phyloP scores from a whole-genome alignment of 2,329 filamentous ascomycete genomes.

The Tolypocladium tropicale region DNA sequence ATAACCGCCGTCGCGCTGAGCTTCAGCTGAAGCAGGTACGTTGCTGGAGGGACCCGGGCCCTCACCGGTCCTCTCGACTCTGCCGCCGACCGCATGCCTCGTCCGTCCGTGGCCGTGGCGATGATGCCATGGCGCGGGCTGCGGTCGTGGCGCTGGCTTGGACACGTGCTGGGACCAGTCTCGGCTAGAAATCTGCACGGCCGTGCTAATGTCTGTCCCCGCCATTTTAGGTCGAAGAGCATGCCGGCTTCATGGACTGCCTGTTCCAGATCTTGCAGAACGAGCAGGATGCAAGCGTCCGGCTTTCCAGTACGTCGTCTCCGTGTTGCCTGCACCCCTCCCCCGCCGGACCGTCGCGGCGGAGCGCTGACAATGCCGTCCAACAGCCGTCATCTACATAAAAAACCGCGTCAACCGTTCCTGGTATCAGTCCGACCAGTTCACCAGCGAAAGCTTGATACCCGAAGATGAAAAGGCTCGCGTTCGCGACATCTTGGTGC shows the following conservation, averaged over 20 bases:
- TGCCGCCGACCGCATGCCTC: not conserved
- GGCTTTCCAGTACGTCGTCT: constrained; percentile 68
- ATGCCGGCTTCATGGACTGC: constrained; percentile 81
- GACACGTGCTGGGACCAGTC: not conserved
- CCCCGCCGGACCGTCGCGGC: not conserved
- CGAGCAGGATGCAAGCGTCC: constrained; percentile 76
- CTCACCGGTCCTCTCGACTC: not conserved
- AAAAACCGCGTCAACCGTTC: constrained; percentile 95
- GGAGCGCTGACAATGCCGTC: constrained; percentile 7
- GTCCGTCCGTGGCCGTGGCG: not conserved
- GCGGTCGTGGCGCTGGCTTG: not conserved
- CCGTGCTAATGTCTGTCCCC: constrained; percentile 1
- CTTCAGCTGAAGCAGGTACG: constrained; percentile 72
- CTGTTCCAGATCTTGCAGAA: constrained; percentile 82
- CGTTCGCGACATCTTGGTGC: constrained; percentile 80
- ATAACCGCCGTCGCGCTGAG: constrained; percentile 67
- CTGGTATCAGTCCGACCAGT: constrained; percentile 73
- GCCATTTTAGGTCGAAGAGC: constrained; percentile 65
- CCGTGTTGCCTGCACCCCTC: constrained; percentile 3
- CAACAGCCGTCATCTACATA: constrained; percentile 83
- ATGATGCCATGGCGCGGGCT: not conserved
- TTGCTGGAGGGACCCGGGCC: not conserved
- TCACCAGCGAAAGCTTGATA: constrained; percentile 62
- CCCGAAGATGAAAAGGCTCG: constrained; percentile 80
- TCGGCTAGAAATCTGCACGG: not conserved